Evolutionary conservation across 78 protist species (phyloP).

Genomic region (Dictyostelium capitatum): DNA sequence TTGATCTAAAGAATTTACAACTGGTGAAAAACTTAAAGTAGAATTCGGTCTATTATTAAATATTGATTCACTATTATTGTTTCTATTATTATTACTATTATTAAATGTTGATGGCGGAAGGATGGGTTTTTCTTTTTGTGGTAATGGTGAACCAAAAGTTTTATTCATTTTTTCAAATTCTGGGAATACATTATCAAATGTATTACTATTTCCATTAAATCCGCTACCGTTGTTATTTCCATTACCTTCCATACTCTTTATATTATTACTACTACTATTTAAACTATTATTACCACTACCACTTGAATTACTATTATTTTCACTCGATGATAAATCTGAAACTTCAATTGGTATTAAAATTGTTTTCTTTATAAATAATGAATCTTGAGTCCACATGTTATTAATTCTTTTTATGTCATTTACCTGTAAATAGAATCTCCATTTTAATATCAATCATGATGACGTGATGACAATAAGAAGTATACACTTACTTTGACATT

Average conservation of each 20-base stretch:
- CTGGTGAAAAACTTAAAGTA: constrained; percentile 51
- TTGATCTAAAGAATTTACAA: constrained; percentile 38
- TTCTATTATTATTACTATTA: not conserved
- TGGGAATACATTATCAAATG: constrained; percentile 1
- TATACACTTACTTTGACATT: constrained; percentile 17
- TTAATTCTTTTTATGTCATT: constrained; percentile 63
- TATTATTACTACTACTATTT: not conserved
- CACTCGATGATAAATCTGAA: not conserved
- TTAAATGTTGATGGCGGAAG: constrained; percentile 13
- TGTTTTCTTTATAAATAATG: constrained; percentile 50
- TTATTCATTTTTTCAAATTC: constrained; percentile 45
- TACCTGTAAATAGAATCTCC: not conserved
- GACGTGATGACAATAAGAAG: not conserved
- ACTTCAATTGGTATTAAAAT: constrained; percentile 33
- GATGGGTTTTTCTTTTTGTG: constrained; percentile 2
- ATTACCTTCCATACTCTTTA: not conserved
- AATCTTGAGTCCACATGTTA: constrained; percentile 51
- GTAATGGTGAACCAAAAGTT: constrained; percentile 1
- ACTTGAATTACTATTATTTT: constrained; percentile 10
- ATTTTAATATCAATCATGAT: not conserved
- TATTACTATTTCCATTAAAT: not conserved
- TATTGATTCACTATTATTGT: not conserved
- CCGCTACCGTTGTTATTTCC: not conserved
- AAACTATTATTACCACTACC: constrained; percentile 28
- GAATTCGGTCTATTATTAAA: constrained; percentile 30